A percentile compares a stretch with the other conserved stretches of the same genome.
Evolutionary conservation across 225 moss, liverwort and hornwort species (phyloP).

Genomic region (Polytrichum commune): DNA sequence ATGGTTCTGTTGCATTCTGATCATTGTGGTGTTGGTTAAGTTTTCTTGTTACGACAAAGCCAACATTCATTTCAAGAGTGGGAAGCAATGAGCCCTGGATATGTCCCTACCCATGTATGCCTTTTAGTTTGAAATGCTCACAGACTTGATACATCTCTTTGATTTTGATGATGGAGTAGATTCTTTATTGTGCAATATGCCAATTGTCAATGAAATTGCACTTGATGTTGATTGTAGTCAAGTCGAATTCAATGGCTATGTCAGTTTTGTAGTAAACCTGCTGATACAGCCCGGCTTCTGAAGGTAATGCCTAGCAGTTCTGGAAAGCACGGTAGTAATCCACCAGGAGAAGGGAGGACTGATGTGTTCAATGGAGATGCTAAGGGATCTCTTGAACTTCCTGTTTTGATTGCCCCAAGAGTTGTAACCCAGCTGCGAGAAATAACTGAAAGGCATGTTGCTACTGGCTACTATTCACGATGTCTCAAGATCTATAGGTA

Average conservation of each 20-base stretch:
- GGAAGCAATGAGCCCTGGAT: too few species aligned
- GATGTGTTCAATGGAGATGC: conserved; percentile 47
- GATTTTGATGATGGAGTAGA: too few species aligned
- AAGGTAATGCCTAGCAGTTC: conserved; percentile 57
- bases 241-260: not conserved
- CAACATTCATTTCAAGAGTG: too few species aligned
- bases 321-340: conserved; percentile 40
- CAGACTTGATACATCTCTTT: too few species aligned
- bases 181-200: too few species aligned
- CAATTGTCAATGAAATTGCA: too few species aligned
- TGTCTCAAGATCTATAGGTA: conserved; percentile 85
- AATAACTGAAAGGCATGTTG: conserved; percentile 82
- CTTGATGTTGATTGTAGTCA: too few species aligned
- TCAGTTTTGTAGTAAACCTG: conserved; percentile 57
- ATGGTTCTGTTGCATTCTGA: not conserved
- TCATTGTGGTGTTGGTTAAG: too few species aligned
- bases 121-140: too few species aligned
- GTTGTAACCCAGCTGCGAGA: conserved; percentile 77
- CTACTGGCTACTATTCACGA: conserved; percentile 72
- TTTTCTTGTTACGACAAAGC: too few species aligned
- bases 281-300: conserved; percentile 64
- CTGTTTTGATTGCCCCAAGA: conserved; percentile 66
- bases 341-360: conserved; percentile 39
- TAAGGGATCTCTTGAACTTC: conserved; percentile 59
- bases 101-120: too few species aligned